These are phyloP conservation scores for Pelargonium nanum DNA, from an alignment of 345 rosid species.

Conservation along the genomic window DNA sequence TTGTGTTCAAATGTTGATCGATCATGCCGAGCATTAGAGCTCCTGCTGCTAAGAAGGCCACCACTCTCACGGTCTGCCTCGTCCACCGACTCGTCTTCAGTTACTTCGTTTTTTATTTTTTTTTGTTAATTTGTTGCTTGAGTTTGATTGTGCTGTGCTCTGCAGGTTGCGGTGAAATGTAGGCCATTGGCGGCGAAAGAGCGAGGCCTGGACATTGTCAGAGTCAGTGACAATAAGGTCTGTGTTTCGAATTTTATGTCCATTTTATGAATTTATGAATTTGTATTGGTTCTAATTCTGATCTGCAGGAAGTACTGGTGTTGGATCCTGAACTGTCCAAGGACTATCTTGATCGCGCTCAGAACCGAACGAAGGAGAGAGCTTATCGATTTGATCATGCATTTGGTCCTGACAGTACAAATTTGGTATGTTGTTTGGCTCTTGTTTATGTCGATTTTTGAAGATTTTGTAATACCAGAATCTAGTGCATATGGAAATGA, in stretches of 20 bases:
- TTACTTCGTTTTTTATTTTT: background rate
- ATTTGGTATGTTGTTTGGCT: slow-evolving; percentile 30
- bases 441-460: slow-evolving; percentile 1
- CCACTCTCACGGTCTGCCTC: background rate
- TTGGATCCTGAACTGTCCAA: slow-evolving; percentile 78
- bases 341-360: slow-evolving; percentile 75
- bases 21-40: background rate
- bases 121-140: background rate
- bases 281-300: background rate
- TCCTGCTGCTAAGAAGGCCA: background rate
- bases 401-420: slow-evolving; percentile 55
- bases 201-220: slow-evolving; percentile 63
- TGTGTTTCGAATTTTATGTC: background rate
- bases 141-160: background rate
- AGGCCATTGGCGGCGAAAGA: slow-evolving; percentile 56
- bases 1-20: background rate
- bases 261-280: background rate
- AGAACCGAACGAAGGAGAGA: slow-evolving; percentile 79
- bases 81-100: background rate
- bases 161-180: slow-evolving; percentile 83
- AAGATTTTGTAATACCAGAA: background rate
- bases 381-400: slow-evolving; percentile 77
- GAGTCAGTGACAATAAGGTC: slow-evolving; percentile 55
- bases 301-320: slow-evolving; percentile 63
- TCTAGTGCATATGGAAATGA: background rate